phyloP scores from a whole-genome alignment of 345 rosid genomes.

The Citrus australasica region DNA sequence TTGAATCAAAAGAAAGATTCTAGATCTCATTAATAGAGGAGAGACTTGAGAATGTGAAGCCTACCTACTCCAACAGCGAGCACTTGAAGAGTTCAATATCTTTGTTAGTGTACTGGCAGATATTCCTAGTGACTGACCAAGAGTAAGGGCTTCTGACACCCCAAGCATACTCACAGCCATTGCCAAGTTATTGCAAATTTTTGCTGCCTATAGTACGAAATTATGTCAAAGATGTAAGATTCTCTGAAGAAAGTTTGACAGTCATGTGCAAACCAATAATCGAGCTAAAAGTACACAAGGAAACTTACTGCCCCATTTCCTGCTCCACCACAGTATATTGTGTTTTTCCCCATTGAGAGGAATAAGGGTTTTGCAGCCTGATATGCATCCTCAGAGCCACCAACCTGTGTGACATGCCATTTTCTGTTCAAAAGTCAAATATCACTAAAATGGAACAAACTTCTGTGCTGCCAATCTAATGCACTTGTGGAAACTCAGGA shows the following conservation, averaged over 20 bases:
- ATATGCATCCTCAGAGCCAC: conserved; percentile 79
- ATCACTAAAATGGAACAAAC: background rate
- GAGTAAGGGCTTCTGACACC: conserved; percentile 85
- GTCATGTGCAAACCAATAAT: background rate
- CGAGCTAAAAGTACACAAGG: background rate
- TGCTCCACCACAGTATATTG: conserved; percentile 86
- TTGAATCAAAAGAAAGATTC: background rate
- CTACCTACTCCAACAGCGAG: conserved; percentile 94
- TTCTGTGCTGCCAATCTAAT: background rate
- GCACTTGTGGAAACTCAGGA: background rate
- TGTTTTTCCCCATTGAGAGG: conserved; percentile 72
- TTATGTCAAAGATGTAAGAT: conserved; percentile 12
- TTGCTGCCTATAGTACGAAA: conserved; percentile 63
- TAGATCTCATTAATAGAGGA: background rate
- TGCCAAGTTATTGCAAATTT: conserved; percentile 91
- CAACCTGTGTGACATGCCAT: conserved; percentile 58
- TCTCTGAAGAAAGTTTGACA: background rate
- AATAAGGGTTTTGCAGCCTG: conserved; percentile 64
- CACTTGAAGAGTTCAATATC: conserved; percentile 85
- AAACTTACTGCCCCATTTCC: conserved; percentile 93
- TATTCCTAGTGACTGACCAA: conserved; percentile 85
- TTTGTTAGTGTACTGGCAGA: conserved; percentile 59
- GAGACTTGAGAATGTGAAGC: conserved; percentile 8
- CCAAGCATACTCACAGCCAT: conserved; percentile 96
- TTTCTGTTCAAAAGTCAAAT: conserved; percentile 9